phyloP scores from a whole-genome alignment of 495 filamentous ascomycete species.

The Neurospora tetrasperma region DNA sequence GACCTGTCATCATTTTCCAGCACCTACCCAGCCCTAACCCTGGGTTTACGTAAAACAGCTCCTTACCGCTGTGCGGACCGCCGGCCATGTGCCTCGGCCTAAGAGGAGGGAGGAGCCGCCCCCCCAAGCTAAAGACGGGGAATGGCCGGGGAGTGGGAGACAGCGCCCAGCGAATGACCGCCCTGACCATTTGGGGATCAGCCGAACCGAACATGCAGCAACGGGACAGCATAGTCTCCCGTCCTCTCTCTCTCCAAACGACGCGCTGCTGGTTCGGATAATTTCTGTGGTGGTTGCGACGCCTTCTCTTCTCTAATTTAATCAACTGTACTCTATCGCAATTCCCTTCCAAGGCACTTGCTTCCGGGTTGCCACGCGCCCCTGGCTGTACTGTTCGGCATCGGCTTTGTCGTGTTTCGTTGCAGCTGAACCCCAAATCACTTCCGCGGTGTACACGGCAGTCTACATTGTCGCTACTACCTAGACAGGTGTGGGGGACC shows the following conservation, averaged over 20 bases:
- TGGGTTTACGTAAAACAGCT: not conserved
- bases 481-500: not conserved
- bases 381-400: not conserved
- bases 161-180: not conserved
- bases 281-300: not conserved
- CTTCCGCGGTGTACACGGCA: not conserved
- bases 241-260: not conserved
- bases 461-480: not conserved
- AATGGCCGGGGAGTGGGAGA: not conserved
- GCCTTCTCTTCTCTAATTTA: not conserved
- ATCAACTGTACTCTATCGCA: not conserved
- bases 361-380: not conserved
- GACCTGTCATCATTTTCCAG: not conserved
- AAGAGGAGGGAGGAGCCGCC: slow-evolving; percentile 9
- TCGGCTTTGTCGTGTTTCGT: not conserved
- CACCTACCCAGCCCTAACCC: not conserved
- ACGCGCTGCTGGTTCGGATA: not conserved
- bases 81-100: slow-evolving; percentile 17
- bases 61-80: slow-evolving; percentile 1
- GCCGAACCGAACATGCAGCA: not conserved
- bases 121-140: not conserved
- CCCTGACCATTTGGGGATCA: not conserved
- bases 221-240: not conserved
- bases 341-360: not conserved
- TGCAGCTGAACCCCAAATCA: not conserved